A percentile compares a stretch with the other conserved stretches of the same genome.
phyloP scores from a whole-genome alignment of 306 rosid species.

The Malus sylvestris region DNA sequence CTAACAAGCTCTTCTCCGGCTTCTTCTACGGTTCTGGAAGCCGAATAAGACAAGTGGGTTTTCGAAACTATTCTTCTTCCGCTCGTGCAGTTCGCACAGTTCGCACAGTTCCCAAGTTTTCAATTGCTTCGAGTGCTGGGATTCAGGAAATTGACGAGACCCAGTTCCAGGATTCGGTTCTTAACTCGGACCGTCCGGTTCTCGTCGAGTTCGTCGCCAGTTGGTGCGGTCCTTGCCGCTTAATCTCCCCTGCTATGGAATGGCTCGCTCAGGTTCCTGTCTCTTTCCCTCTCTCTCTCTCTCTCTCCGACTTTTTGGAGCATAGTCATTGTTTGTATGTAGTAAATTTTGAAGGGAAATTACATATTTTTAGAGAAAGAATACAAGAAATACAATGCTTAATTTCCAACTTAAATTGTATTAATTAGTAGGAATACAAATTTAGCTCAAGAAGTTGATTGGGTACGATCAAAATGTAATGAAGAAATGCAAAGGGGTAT shows the following conservation, averaged over 20 bases:
- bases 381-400: neutral
- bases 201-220: constrained; percentile 81
- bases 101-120: constrained; percentile 29
- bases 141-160: constrained; percentile 54
- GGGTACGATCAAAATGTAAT: neutral
- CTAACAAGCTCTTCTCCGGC: constrained; percentile 18
- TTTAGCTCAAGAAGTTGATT: neutral
- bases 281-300: neutral
- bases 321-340: neutral
- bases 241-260: constrained; percentile 66
- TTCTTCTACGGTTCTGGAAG: constrained; percentile 15
- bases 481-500: neutral
- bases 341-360: neutral
- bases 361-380: neutral
- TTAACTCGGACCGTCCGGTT: constrained; percentile 64
- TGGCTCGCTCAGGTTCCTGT: constrained; percentile 55
- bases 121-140: constrained; percentile 36
- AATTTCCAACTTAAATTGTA: neutral
- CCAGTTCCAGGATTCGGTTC: constrained; percentile 54
- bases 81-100: constrained; percentile 14
- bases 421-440: neutral
- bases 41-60: constrained; percentile 1
- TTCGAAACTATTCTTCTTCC: constrained; percentile 1
- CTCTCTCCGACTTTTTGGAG: neutral
- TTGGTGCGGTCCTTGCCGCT: constrained; percentile 93